Conservation (phyloP, 2,329 filamentous ascomycete genomes). For the Epichloe sp. region DNA sequence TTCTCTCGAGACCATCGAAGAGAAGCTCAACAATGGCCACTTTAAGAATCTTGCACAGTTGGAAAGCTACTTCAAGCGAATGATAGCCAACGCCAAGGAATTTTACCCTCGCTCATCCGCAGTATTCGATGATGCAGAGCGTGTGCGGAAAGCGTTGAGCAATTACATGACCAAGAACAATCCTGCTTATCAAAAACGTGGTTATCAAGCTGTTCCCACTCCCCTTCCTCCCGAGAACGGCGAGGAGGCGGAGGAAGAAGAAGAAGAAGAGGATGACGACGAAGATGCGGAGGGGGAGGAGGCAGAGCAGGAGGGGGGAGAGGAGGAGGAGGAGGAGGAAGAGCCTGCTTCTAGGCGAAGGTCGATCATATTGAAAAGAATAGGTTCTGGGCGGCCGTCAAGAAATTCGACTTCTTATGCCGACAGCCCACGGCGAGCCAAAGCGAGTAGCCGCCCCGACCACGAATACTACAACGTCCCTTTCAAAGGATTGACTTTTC, state of each 20-base stretch:
- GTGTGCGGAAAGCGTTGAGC: slow-evolving; percentile 72
- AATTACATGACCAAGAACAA: slow-evolving; percentile 83
- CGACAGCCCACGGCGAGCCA: slow-evolving; percentile 22
- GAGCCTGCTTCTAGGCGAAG: slow-evolving; percentile 20
- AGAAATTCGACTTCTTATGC: slow-evolving; percentile 19
- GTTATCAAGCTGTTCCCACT: slow-evolving; percentile 60
- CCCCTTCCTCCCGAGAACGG: slow-evolving; percentile 43
- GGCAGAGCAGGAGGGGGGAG: slow-evolving; percentile 14
- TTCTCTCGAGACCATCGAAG: slow-evolving; percentile 63
- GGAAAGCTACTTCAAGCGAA: slow-evolving; percentile 76
- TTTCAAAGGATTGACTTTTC: slow-evolving; percentile 64
- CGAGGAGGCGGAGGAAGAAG: slow-evolving; percentile 13
- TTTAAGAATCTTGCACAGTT: slow-evolving; percentile 61
- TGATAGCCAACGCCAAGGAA: slow-evolving; percentile 78
- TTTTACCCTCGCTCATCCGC: slow-evolving; percentile 63
- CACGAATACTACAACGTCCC: slow-evolving; percentile 41
- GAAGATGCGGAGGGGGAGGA: slow-evolving; percentile 9
- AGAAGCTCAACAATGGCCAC: slow-evolving; percentile 53
- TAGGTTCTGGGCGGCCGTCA: slow-evolving; percentile 20
- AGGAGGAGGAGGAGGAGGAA: slow-evolving; percentile 19
- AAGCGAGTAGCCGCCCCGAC: slow-evolving; percentile 31
- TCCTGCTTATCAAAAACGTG: slow-evolving; percentile 58
- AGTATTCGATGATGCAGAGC: slow-evolving; percentile 73
- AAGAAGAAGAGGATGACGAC: slow-evolving; percentile 15
- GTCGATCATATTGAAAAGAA: slow-evolving; percentile 28